Evolutionary conservation across 2,329 filamentous ascomycete species (phyloP).

Genomic region (Penicillium rolfsii): DNA sequence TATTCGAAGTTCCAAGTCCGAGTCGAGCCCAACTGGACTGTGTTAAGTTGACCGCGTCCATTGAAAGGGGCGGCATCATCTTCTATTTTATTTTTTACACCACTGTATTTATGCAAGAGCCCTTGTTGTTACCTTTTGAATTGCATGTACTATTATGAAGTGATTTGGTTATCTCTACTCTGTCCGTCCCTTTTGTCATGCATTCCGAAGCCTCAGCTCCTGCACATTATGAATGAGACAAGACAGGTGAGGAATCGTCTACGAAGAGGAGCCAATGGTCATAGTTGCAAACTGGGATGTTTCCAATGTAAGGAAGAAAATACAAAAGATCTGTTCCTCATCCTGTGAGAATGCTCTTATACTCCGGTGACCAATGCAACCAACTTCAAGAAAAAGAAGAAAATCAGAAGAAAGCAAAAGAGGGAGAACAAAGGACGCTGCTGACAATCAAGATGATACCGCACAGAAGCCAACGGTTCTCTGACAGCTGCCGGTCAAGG

Average conservation of each 20-base stretch:
- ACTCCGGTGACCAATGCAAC: slow-evolving; percentile 28
- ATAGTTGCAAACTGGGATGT: neutral
- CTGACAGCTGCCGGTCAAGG: neutral
- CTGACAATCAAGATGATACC: slow-evolving; percentile 22
- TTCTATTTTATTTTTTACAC: slow-evolving; percentile 3
- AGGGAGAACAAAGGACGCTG: slow-evolving; percentile 14
- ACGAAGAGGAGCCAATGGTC: neutral
- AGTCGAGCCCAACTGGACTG: neutral
- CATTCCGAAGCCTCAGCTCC: neutral
- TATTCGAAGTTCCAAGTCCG: neutral
- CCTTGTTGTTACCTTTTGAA: slow-evolving; percentile 15
- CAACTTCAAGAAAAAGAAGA: slow-evolving; percentile 11
- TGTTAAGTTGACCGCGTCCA: neutral
- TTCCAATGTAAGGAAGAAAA: neutral
- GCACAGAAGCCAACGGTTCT: slow-evolving; percentile 19
- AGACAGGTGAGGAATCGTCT: neutral
- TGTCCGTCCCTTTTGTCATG: neutral
- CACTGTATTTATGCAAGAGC: slow-evolving; percentile 18
- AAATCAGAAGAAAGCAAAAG: neutral
- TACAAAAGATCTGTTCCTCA: slow-evolving; percentile 15
- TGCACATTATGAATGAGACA: neutral
- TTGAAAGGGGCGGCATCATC: neutral
- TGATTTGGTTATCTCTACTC: slow-evolving; percentile 3
- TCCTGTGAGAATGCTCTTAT: slow-evolving; percentile 15
- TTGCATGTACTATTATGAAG: slow-evolving; percentile 26